These are phyloP conservation scores for Dissophora globulifera DNA, from an alignment of 192 early-diverging fungal genomes.

Conservation along the genomic window DNA sequence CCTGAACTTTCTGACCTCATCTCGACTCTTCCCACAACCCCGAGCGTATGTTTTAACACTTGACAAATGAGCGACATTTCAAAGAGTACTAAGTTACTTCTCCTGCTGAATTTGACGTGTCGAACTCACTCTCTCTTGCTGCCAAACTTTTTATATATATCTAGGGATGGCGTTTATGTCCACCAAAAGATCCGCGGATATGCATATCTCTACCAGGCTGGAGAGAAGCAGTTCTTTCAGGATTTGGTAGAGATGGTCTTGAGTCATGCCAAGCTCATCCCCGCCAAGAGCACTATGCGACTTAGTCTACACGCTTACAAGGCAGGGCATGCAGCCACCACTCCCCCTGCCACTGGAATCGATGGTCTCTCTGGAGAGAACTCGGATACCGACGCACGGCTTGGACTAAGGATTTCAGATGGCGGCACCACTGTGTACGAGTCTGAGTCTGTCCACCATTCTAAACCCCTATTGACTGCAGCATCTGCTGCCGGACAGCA, in stretches of 20 bases:
- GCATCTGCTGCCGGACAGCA: neutral
- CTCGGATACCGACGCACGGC: neutral
- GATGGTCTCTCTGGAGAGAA: neutral
- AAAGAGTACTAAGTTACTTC: too few relatives aligned
- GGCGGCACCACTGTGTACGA: neutral
- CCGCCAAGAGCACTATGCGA: neutral
- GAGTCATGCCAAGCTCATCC: constrained; percentile 13
- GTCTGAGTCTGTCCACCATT: neutral
- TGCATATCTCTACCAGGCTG: constrained; percentile 27
- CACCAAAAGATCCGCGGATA: constrained; percentile 36
- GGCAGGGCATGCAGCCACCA: neutral
- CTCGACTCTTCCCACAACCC: constrained; percentile 32
- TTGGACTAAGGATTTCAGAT: constrained; percentile 7
- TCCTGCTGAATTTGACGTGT: too few relatives aligned
- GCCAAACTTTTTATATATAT: too few relatives aligned
- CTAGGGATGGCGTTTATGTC: constrained; percentile 23
- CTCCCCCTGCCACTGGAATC: neutral
- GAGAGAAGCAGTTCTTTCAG: constrained; percentile 30
- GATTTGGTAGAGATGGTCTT: constrained; percentile 18
- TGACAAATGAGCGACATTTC: too few relatives aligned
- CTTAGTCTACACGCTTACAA: neutral
- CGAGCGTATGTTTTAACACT: constrained; percentile 23
- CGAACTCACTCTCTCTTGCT: too few relatives aligned
- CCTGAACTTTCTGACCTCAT: constrained; percentile 29
- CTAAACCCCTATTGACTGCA: neutral